phyloP scores from a whole-genome alignment of 106 monocot genomes.

The Phalaenopsis equestris region DNA sequence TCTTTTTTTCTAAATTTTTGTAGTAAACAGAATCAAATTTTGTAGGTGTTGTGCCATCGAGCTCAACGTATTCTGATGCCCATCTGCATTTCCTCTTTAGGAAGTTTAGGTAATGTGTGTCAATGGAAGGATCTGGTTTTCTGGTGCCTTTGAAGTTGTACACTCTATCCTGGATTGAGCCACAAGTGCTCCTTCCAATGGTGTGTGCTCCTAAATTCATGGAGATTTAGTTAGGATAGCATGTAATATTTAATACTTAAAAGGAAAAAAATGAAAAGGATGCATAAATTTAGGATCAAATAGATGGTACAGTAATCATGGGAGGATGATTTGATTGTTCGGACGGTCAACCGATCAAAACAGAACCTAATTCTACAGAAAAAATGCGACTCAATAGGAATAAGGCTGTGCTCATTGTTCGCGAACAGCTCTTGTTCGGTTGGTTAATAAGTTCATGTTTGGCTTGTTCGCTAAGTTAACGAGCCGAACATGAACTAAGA shows the following conservation, averaged over 20 bases:
- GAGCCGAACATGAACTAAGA: no score
- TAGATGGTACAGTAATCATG: no score
- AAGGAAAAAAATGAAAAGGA: no score
- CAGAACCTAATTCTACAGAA: no score
- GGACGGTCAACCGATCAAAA: no score
- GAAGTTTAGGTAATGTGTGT: conserved; percentile 46
- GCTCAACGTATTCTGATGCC: conserved; percentile 44
- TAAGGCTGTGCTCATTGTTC: no score
- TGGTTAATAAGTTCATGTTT: no score
- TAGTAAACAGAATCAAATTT: conserved; percentile 65
- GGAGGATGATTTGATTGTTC: no score
- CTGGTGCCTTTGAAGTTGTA: conserved; percentile 58
- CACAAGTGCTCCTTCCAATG: conserved; percentile 53
- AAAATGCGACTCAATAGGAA: no score
- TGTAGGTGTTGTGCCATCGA: conserved; percentile 54
- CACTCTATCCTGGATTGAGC: conserved; percentile 37
- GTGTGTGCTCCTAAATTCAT: conserved; percentile 62
- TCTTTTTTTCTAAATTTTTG: conserved; percentile 45
- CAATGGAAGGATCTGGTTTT: conserved; percentile 45
- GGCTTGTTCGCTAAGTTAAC: no score
- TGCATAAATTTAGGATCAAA: no score
- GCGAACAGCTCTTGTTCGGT: no score
- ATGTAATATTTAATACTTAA: background rate
- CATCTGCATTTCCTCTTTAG: conserved; percentile 52
- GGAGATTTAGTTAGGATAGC: background rate